These are phyloP conservation scores for Saxophila tyrrhenica DNA, from an alignment of 495 filamentous ascomycete genomes.

Conservation along the genomic window DNA sequence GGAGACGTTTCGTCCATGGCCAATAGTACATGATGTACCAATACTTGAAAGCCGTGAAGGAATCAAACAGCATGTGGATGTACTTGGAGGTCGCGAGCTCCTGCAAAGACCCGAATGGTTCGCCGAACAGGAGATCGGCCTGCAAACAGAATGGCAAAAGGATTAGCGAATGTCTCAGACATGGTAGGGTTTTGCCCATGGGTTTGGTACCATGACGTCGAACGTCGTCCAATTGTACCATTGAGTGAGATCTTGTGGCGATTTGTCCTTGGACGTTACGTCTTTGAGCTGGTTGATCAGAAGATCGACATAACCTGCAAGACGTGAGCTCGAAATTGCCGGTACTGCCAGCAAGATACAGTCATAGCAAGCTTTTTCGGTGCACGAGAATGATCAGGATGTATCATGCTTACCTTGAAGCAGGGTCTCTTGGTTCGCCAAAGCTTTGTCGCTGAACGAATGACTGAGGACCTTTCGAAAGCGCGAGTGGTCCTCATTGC, in stretches of 20 bases:
- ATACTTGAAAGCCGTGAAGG: neutral
- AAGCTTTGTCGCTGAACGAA: constrained; percentile 31
- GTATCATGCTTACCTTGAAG: constrained; percentile 24
- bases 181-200: too few species aligned
- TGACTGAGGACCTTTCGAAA: constrained; percentile 20
- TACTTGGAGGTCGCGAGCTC: constrained; percentile 6
- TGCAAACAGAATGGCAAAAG: constrained; percentile 16
- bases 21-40: constrained; percentile 6
- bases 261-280: neutral
- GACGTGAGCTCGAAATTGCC: too few species aligned
- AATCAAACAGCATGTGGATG: neutral
- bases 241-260: constrained; percentile 16
- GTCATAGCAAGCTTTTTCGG: too few species aligned
- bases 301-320: constrained; percentile 27
- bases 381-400: too few species aligned
- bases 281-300: constrained; percentile 26
- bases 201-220: constrained; percentile 22
- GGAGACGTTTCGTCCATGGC: neutral
- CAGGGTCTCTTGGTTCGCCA: constrained; percentile 36
- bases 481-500: constrained; percentile 22
- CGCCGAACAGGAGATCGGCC: constrained; percentile 18
- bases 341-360: too few species aligned
- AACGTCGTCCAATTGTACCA: constrained; percentile 30
- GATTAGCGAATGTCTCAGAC: neutral
- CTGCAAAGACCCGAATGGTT: constrained; percentile 20